Conservation (phyloP, 2,329 filamentous ascomycete genomes). For the Thielaviopsis punctulata region DNA sequence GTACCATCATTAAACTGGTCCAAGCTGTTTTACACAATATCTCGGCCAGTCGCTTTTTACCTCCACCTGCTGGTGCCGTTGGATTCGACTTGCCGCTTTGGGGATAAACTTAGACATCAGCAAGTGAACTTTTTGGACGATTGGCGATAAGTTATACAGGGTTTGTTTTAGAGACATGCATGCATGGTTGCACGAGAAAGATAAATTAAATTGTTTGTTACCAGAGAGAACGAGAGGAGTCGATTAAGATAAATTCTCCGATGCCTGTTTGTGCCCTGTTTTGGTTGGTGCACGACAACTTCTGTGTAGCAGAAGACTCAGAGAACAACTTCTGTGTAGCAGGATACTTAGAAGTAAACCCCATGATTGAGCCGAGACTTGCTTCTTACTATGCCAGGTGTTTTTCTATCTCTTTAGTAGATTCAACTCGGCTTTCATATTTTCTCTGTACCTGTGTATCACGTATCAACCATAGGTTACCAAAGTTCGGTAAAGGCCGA, state of each 20-base stretch:
- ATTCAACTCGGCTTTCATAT: too few relatives aligned
- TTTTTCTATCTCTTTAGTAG: too few relatives aligned
- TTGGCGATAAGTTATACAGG: too few relatives aligned
- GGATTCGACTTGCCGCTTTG: not conserved
- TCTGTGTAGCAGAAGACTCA: not conserved
- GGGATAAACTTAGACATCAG: not conserved
- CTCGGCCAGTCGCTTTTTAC: not conserved
- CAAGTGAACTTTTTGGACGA: too few relatives aligned
- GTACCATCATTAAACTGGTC: not conserved
- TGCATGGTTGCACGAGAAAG: not conserved
- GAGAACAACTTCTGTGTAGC: too few relatives aligned
- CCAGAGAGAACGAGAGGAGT: not conserved
- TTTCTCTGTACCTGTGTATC: too few relatives aligned
- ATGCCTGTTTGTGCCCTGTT: not conserved
- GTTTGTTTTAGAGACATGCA: not conserved
- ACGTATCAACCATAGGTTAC: not conserved
- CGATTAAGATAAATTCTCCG: not conserved
- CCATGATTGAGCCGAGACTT: too few relatives aligned
- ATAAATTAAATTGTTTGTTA: too few relatives aligned
- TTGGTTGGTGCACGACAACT: not conserved
- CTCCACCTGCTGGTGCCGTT: not conserved
- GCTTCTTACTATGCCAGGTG: too few relatives aligned
- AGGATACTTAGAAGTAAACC: too few relatives aligned
- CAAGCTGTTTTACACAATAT: not conserved
- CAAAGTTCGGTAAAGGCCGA: not conserved